Percentiles rank a stretch among this genome's conserved stretches.
These are phyloP conservation scores for Periconia sp. DNA, from an alignment of 2,329 filamentous ascomycete species.

Conservation along the genomic window DNA sequence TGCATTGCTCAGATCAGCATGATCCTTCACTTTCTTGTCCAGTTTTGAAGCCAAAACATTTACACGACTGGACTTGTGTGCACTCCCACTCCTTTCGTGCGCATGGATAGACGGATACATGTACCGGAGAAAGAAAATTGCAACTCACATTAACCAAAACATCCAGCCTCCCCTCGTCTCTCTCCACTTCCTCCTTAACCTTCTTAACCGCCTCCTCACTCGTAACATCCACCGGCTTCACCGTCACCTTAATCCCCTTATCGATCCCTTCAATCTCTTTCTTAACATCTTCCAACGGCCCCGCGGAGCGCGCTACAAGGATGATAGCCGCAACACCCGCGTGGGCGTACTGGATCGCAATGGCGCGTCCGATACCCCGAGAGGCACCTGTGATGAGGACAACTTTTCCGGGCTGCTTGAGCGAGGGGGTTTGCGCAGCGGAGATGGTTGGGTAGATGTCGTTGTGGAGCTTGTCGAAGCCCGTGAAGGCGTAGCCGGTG, in stretches of 20 bases:
- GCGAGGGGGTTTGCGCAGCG: constrained; percentile 39
- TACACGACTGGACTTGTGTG: too few species aligned
- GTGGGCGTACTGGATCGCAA: constrained; percentile 57
- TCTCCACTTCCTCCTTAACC: constrained; percentile 37
- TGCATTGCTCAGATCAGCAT: background rate
- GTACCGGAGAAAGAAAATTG: background rate
- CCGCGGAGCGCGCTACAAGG: constrained; percentile 55
- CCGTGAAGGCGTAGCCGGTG: constrained; percentile 19
- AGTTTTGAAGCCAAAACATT: too few species aligned
- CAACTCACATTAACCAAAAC: constrained; percentile 46
- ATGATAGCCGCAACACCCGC: constrained; percentile 57
- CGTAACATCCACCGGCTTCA: constrained; percentile 49
- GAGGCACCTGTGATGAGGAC: constrained; percentile 60
- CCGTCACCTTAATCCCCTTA: constrained; percentile 46
- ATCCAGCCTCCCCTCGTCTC: constrained; percentile 38
- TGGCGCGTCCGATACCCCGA: constrained; percentile 57
- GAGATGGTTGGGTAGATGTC: constrained; percentile 59
- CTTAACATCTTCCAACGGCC: constrained; percentile 40
- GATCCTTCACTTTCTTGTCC: background rate
- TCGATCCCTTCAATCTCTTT: constrained; percentile 42
- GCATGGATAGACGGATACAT: too few species aligned
- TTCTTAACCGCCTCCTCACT: constrained; percentile 39
- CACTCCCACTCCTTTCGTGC: too few species aligned
- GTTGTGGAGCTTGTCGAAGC: constrained; percentile 35
- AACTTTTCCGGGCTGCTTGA: constrained; percentile 40